Evolutionary conservation across 257 asterid species (phyloP).

Genomic region (Ajuga chamaepitys): DNA sequence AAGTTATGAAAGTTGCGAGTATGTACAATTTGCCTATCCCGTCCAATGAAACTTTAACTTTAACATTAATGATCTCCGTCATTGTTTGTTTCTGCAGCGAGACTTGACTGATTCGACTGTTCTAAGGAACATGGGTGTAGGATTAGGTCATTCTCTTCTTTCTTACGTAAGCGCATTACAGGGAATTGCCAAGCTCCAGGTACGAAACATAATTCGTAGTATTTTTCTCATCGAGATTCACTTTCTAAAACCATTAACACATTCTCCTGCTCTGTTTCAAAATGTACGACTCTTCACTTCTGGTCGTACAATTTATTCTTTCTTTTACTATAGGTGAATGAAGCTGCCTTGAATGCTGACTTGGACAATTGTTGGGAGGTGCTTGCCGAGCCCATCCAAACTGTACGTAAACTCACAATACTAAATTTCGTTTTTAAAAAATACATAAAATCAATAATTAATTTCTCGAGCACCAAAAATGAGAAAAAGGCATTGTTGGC

Average conservation of each 20-base stretch:
- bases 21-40: too few species aligned
- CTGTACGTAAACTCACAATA: constrained; percentile 53
- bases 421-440: too few species aligned
- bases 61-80: neutral
- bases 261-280: too few species aligned
- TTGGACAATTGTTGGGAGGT: constrained; percentile 82
- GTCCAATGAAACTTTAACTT: neutral
- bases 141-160: constrained; percentile 76
- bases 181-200: constrained; percentile 90
- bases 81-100: constrained; percentile 41
- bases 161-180: constrained; percentile 76
- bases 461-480: too few species aligned
- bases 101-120: constrained; percentile 91
- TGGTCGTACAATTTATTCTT: neutral
- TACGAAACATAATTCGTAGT: constrained; percentile 15
- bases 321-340: constrained; percentile 60
- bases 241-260: too few species aligned
- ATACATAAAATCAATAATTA: too few species aligned
- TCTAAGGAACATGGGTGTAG: constrained; percentile 85
- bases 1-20: neutral
- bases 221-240: neutral
- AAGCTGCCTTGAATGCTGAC: constrained; percentile 53
- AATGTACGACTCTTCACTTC: too few species aligned
- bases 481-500: too few species aligned
- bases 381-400: constrained; percentile 97